These are phyloP conservation scores for Geotrichum citri-aurantii DNA, from an alignment of 1,139 yeast species.

Conservation along the genomic window DNA sequence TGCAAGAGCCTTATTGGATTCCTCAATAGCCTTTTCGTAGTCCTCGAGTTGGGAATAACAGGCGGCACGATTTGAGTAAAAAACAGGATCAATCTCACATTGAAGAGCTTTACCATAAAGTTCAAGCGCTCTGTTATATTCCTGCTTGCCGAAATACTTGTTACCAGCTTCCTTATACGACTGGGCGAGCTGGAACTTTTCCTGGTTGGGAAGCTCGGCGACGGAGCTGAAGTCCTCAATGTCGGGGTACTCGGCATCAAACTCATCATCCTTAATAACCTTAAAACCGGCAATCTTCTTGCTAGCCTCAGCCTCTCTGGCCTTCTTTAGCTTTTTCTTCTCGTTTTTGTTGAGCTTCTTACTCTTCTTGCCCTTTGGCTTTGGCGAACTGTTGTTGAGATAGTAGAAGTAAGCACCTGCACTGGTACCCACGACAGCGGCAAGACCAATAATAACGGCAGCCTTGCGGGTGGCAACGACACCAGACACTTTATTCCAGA, in stretches of 20 bases:
- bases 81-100: slow-evolving; percentile 73
- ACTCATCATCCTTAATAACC: slow-evolving; percentile 24
- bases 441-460: slow-evolving; percentile 30
- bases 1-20: slow-evolving; percentile 78
- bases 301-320: slow-evolving; percentile 18
- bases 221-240: slow-evolving; percentile 40
- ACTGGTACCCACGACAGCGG: slow-evolving; percentile 33
- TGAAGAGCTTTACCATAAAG: slow-evolving; percentile 73
- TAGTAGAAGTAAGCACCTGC: slow-evolving; percentile 31
- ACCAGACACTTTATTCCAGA: slow-evolving; percentile 17
- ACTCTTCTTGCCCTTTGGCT: slow-evolving; percentile 21
- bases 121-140: slow-evolving; percentile 64
- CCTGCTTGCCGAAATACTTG: slow-evolving; percentile 57
- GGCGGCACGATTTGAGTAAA: slow-evolving; percentile 90
- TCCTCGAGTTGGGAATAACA: slow-evolving; percentile 81
- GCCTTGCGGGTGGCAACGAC: slow-evolving; percentile 29
- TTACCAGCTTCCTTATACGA: slow-evolving; percentile 89
- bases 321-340: slow-evolving; percentile 28
- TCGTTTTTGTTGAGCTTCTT: slow-evolving; percentile 28
- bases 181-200: slow-evolving; percentile 64
- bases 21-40: slow-evolving; percentile 76
- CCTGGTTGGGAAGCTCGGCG: slow-evolving; percentile 43
- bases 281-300: slow-evolving; percentile 23
- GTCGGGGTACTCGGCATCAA: slow-evolving; percentile 31
- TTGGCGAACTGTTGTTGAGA: slow-evolving; percentile 15